A percentile compares a stretch with the other conserved stretches of the same genome.
These are phyloP conservation scores for Sporormia fimetaria DNA, from an alignment of 495 filamentous ascomycete genomes.

Conservation along the genomic window DNA sequence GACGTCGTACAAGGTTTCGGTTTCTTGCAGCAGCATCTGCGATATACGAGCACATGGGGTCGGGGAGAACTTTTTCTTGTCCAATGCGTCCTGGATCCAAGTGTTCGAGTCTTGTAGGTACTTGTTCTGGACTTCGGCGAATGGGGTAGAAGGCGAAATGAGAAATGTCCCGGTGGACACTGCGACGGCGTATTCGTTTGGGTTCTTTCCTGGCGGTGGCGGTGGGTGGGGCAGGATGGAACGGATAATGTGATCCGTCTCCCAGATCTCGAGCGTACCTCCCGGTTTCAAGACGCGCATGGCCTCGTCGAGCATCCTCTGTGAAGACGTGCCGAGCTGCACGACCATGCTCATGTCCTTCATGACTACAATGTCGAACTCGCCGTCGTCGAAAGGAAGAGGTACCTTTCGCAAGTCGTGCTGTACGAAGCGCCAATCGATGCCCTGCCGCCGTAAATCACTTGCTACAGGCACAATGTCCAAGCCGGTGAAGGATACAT, in stretches of 20 bases:
- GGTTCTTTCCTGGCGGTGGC: constrained; percentile 40
- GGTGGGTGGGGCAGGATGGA: constrained; percentile 66
- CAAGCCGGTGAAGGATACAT: constrained; percentile 62
- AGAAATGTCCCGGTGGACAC: constrained; percentile 64
- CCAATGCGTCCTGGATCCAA: constrained; percentile 68
- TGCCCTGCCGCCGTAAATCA: constrained; percentile 57
- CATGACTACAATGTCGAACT: constrained; percentile 84
- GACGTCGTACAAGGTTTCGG: constrained; percentile 56
- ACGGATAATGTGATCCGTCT: constrained; percentile 65
- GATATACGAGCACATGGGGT: constrained; percentile 72
- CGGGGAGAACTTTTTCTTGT: constrained; percentile 54
- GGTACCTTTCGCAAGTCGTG: constrained; percentile 68
- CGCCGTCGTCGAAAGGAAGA: constrained; percentile 67
- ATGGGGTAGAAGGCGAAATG: constrained; percentile 72
- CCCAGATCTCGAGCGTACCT: constrained; percentile 78
- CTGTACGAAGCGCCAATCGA: constrained; percentile 81
- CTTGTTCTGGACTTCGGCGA: constrained; percentile 63
- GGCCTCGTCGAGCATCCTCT: constrained; percentile 63
- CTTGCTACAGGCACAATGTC: constrained; percentile 71
- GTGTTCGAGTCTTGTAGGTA: constrained; percentile 75
- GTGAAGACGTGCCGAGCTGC: constrained; percentile 46
- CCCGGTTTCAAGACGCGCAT: constrained; percentile 66
- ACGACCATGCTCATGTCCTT: constrained; percentile 70
- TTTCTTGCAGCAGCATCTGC: constrained; percentile 68
- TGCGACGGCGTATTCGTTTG: constrained; percentile 50